Conservation (phyloP, 2,329 filamentous ascomycete genomes). For the Cladosporium sp. region DNA sequence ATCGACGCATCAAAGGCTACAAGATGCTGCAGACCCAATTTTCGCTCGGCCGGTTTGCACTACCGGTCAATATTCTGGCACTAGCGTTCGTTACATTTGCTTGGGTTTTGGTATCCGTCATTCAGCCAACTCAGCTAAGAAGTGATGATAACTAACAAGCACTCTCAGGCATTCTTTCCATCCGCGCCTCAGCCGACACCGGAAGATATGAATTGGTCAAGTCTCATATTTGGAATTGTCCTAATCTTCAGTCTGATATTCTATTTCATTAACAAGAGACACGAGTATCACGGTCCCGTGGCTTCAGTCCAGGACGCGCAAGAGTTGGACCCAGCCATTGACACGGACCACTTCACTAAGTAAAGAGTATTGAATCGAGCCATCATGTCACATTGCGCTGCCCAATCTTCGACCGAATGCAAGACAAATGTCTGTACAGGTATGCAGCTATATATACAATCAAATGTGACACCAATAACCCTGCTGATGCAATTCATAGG, state of each 20-base stretch:
- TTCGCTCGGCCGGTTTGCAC: constrained; percentile 29
- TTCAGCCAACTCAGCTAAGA: constrained; percentile 11
- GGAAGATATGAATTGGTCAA: constrained; percentile 21
- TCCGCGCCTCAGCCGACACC: constrained; percentile 22
- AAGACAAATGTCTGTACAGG: too few species aligned
- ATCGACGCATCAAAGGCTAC: constrained; percentile 28
- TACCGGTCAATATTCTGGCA: constrained; percentile 15
- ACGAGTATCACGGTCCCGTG: constrained; percentile 3
- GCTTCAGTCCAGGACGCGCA: neutral
- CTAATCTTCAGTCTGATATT: neutral
- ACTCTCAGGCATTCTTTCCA: constrained; percentile 18
- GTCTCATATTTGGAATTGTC: constrained; percentile 21
- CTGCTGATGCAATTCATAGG: too few species aligned
- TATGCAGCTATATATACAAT: too few species aligned
- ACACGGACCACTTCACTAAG: neutral
- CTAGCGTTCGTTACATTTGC: constrained; percentile 18
- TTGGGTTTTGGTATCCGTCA: constrained; percentile 15
- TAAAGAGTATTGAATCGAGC: neutral
- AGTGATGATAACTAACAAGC: neutral
- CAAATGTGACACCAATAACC: too few species aligned
- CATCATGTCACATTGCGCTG: too few species aligned
- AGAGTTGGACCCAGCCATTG: constrained; percentile 1
- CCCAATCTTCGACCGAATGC: too few species aligned
- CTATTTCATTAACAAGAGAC: neutral
- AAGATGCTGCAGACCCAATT: constrained; percentile 28